Evolutionary conservation across 2,329 filamentous ascomycete genomes (phyloP), one percentile per base, ranked within the genome.

Genomic region (Aspergillus fischeri): DNA sequence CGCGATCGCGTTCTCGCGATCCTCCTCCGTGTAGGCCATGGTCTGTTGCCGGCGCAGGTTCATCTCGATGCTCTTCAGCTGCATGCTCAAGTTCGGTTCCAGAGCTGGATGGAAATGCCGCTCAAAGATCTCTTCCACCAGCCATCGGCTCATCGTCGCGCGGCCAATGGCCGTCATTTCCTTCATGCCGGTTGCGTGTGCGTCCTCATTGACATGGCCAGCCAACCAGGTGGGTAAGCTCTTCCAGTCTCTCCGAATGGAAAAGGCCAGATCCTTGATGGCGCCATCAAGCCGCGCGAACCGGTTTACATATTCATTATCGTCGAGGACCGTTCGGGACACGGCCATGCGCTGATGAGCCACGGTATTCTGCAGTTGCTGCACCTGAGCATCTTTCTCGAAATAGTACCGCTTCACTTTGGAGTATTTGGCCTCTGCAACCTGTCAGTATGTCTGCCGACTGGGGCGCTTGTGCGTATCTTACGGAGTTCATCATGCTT

Each of bases 371-470:
- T 99, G 94, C 20, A 99, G 82, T 67, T 94, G 89, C 73, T 97
- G 93, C 25, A 97, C 90, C 74, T 97, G 92, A 20, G 86, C 83
- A 63, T 88, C 89, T 66, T 96, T 88, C 63, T 97, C 94, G 73
- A 97, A 97, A 73, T 97, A 99, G 67, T 97, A 90, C 55, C 92
- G 87, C 79, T 99, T 99, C 57, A 99, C 93, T 71, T 97, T 96
- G 73, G 95, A 95, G 73, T 99, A 99, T 78, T 99, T 99, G 64
- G 86, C 86, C 69, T 94, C 92, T 96, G 62, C 53, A 58, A 58
- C 20, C 9, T 41, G 8, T 52, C 55, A n/a, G 49, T 41, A 57
- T 47, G 14, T 20, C 10, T 25, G 29, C 29, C 52, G 52, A 49
- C 20, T 47, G 11, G 14, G 28, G 28, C 28, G 11, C 29, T 49